A percentile compares a stretch with the other conserved stretches of the same genome.
Evolutionary conservation across 1,284 basidiomycete species (phyloP).

Genomic region (Puccinia novopanici): DNA sequence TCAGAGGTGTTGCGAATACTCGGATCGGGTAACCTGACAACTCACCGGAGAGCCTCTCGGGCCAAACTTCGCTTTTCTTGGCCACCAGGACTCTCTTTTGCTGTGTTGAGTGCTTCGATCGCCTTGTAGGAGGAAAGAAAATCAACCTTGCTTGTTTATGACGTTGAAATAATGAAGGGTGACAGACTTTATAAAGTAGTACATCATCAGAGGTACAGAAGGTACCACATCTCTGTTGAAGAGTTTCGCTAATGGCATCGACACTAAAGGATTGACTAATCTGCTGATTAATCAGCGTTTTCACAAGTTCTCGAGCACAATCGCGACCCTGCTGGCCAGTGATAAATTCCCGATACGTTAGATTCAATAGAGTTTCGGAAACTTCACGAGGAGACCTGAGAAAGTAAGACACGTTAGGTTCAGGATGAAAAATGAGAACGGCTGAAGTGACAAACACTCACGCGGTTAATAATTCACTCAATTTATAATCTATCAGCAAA

Average conservation of each 20-base stretch:
- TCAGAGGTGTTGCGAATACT: constrained; percentile 43
- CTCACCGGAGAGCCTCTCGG: constrained; percentile 76
- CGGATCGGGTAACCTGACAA: constrained; percentile 25
- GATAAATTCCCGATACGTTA: constrained; percentile 83
- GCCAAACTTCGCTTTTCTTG: constrained; percentile 74
- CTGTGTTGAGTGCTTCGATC: constrained; percentile 86
- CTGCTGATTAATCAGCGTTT: constrained; percentile 94
- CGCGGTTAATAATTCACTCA: constrained; percentile 81
- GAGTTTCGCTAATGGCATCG: constrained; percentile 89
- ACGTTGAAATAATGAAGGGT: neutral
- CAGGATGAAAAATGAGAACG: neutral
- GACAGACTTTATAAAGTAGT: constrained; percentile 83
- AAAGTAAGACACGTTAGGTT: constrained; percentile 63
- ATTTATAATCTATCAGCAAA: constrained; percentile 83
- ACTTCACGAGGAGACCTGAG: constrained; percentile 62
- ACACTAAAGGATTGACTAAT: constrained; percentile 94
- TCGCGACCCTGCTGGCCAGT: constrained; percentile 78
- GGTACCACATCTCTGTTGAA: constrained; percentile 91
- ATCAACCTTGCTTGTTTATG: neutral
- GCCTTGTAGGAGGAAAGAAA: constrained; percentile 65
- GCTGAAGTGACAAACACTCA: constrained; percentile 60
- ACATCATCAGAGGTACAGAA: constrained; percentile 99
- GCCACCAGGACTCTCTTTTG: constrained; percentile 75
- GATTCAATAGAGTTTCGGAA: constrained; percentile 64
- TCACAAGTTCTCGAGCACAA: constrained; percentile 82